A percentile compares a stretch with the other conserved stretches of the same genome.
phyloP scores from a whole-genome alignment of 169 alveolate genomes.

The Babesia bigemina region DNA sequence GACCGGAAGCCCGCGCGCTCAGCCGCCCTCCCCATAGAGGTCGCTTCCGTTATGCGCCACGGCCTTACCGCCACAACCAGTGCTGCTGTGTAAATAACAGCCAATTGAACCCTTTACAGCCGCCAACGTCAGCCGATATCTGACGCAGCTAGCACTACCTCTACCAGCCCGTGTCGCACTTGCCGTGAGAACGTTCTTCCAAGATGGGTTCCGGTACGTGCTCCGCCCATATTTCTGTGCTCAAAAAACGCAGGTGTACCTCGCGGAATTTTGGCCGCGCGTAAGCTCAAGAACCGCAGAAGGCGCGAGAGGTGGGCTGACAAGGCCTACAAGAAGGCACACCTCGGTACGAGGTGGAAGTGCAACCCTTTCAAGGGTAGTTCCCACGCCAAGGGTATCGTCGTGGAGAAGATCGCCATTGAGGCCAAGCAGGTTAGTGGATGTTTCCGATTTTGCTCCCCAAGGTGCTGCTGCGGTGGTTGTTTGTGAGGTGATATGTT shows the following conservation, averaged over 20 bases:
- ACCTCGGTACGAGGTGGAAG: slow-evolving; percentile 95
- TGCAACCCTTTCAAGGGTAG: slow-evolving; percentile 98
- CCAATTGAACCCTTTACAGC: neutral
- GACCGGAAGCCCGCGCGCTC: neutral
- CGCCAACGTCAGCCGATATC: neutral
- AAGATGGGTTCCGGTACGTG: slow-evolving; percentile 55
- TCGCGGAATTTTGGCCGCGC: slow-evolving; percentile 97
- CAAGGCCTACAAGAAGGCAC: slow-evolving; percentile 95
- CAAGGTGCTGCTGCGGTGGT: neutral
- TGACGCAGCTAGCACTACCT: neutral
- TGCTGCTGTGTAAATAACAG: too few species aligned
- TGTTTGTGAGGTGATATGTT: neutral
- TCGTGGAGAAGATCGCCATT: slow-evolving; percentile 97
- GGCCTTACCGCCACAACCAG: too few species aligned
- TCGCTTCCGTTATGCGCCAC: neutral
- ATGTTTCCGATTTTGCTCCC: neutral
- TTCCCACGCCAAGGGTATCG: slow-evolving; percentile 99
- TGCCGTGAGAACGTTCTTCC: neutral
- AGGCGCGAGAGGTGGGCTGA: slow-evolving; percentile 98
- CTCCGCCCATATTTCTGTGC: neutral
- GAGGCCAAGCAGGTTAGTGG: slow-evolving; percentile 96
- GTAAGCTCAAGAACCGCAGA: slow-evolving; percentile 96
- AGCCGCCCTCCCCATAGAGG: slow-evolving; percentile 16
- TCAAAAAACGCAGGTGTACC: slow-evolving; percentile 88
- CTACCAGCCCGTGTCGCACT: slow-evolving; percentile 1